A percentile compares a stretch with the other conserved stretches of the same genome.
Evolutionary conservation across 2,329 filamentous ascomycete species (phyloP).

Genomic region (Zopfia rhizophila): DNA sequence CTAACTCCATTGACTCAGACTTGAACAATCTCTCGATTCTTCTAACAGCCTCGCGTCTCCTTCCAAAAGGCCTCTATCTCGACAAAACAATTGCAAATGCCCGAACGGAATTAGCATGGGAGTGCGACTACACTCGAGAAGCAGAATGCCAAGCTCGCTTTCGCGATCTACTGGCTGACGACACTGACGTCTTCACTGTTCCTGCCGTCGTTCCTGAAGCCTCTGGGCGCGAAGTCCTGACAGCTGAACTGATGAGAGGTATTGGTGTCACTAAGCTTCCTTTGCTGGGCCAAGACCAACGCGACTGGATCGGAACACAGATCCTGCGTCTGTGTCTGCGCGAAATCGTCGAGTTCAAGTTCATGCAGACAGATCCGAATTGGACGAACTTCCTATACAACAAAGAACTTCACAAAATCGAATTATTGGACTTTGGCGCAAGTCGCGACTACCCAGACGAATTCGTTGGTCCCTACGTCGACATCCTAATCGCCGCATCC

Average conservation of each 20-base stretch:
- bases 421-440: slow-evolving; percentile 95
- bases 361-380: slow-evolving; percentile 99
- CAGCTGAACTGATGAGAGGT: slow-evolving; percentile 91
- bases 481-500: slow-evolving; percentile 82
- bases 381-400: slow-evolving; percentile 99
- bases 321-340: slow-evolving; percentile 90
- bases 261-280: slow-evolving; percentile 83
- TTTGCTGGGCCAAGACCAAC: slow-evolving; percentile 81
- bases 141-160: slow-evolving; percentile 83
- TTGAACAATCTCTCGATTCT: slow-evolving; percentile 92
- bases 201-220: slow-evolving; percentile 82
- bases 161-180: slow-evolving; percentile 77
- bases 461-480: slow-evolving; percentile 84
- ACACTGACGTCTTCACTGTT: slow-evolving; percentile 79
- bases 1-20: slow-evolving; percentile 95
- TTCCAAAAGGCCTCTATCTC: slow-evolving; percentile 91
- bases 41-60: slow-evolving; percentile 86
- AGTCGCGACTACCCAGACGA: slow-evolving; percentile 82
- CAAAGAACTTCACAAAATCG: slow-evolving; percentile 73
- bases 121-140: slow-evolving; percentile 94
- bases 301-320: slow-evolving; percentile 96
- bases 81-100: slow-evolving; percentile 98
- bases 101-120: slow-evolving; percentile 90
- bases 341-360: slow-evolving; percentile 92
- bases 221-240: slow-evolving; percentile 86